phyloP scores from a whole-genome alignment of 1,139 yeast genomes.

The Oligophagozyma castellii region DNA sequence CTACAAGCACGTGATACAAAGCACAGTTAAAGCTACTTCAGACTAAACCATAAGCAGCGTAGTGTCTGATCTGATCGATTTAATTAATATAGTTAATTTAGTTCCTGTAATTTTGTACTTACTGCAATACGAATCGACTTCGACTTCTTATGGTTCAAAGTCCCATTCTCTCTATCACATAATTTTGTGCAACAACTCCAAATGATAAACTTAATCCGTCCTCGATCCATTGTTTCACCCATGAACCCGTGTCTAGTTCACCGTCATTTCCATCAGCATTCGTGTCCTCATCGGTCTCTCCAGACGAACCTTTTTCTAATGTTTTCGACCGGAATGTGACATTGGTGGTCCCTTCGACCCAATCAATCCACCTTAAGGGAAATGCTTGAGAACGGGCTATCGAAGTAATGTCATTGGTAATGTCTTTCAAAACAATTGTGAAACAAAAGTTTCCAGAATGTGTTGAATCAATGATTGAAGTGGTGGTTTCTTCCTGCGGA shows the following conservation, averaged over 20 bases:
- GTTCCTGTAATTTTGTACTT: neutral
- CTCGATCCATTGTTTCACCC: constrained; percentile 91
- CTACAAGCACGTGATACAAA: no score
- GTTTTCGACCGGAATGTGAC: constrained; percentile 6
- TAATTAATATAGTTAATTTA: no score
- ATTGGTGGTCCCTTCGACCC: constrained; percentile 45
- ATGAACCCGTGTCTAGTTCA: constrained; percentile 78
- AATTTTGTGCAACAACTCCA: constrained; percentile 81
- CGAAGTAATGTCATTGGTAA: constrained; percentile 60
- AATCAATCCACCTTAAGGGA: constrained; percentile 78
- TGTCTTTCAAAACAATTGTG: constrained; percentile 61
- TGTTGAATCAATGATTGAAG: constrained; percentile 27
- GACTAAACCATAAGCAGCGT: no score
- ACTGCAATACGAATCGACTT: neutral
- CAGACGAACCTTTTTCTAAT: constrained; percentile 3
- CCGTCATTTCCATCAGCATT: constrained; percentile 24
- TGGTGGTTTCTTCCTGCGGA: constrained; percentile 16
- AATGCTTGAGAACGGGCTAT: constrained; percentile 76
- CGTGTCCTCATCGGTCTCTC: constrained; percentile 9
- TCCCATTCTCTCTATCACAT: constrained; percentile 89
- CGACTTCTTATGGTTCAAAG: constrained; percentile 10
- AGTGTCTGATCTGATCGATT: no score
- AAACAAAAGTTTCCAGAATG: constrained; percentile 42
- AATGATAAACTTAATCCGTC: constrained; percentile 68
- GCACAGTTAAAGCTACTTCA: no score